Evolutionary conservation across 1,284 basidiomycete genomes (phyloP).

Genomic region (Paramarasmius palmivorus): DNA sequence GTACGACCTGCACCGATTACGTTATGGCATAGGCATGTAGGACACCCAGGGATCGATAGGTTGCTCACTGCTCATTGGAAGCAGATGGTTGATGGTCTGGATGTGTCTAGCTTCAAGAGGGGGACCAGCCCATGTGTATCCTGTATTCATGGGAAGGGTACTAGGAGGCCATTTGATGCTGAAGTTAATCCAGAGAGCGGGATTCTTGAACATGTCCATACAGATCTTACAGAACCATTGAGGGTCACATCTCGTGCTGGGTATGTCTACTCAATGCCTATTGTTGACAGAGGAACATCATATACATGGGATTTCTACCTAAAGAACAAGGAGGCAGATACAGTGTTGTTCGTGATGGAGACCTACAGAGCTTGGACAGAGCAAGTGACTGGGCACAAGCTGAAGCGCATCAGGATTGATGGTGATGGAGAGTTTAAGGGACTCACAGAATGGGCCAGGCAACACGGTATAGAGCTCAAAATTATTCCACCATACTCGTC

Average conservation of each 20-base stretch:
- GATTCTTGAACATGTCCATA: not conserved
- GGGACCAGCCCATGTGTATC: constrained; percentile 1
- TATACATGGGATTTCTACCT: not conserved
- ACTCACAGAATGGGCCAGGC: constrained; percentile 10
- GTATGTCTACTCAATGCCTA: not conserved
- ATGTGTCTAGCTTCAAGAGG: not conserved
- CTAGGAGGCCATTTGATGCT: constrained; percentile 7
- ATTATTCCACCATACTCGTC: constrained; percentile 18
- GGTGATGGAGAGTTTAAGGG: not conserved
- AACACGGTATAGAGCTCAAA: constrained; percentile 18
- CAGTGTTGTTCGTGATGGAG: not conserved
- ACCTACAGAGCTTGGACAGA: not conserved
- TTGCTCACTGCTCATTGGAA: not conserved
- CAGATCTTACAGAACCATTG: not conserved
- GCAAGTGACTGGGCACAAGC: not conserved
- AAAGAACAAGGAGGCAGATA: not conserved
- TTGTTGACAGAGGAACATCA: constrained; percentile 3
- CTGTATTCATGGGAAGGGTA: constrained; percentile 4
- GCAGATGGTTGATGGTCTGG: constrained; percentile 8
- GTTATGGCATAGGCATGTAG: constrained; percentile 6
- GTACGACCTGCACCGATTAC: not conserved
- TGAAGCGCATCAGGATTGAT: constrained; percentile 2
- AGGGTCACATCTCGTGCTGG: not conserved
- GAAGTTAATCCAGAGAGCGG: not conserved
- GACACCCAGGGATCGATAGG: not conserved